phyloP scores from a whole-genome alignment of 1,284 basidiomycete genomes.

The Prillingera fragicola region DNA sequence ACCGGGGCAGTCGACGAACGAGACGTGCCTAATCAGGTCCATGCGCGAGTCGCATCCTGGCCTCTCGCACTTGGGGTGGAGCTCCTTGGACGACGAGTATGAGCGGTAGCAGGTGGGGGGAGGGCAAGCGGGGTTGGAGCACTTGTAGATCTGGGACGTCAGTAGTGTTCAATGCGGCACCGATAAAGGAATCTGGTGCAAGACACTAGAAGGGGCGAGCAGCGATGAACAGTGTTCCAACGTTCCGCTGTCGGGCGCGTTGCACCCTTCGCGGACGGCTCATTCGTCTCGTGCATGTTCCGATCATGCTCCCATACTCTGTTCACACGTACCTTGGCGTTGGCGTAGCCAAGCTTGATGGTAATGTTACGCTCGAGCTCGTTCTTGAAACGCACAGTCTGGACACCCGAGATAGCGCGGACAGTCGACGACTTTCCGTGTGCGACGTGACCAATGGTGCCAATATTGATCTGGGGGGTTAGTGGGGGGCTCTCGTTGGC shows the following conservation, averaged over 20 bases:
- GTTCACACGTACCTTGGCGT: slow-evolving; percentile 82
- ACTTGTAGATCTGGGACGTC: slow-evolving; percentile 82
- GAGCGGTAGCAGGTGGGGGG: slow-evolving; percentile 90
- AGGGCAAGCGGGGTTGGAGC: slow-evolving; percentile 85
- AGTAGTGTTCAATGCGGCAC: slow-evolving; percentile 4
- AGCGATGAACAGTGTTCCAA: too few species aligned
- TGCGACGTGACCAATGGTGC: slow-evolving; percentile 93
- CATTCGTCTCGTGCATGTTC: too few species aligned
- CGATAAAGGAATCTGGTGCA: too few species aligned
- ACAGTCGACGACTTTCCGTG: slow-evolving; percentile 99
- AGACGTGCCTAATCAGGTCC: slow-evolving; percentile 87
- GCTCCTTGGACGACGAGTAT: slow-evolving; percentile 90
- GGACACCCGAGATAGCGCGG: slow-evolving; percentile 98
- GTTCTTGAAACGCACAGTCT: slow-evolving; percentile 98
- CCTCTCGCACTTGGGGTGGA: slow-evolving; percentile 84
- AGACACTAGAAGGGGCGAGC: too few species aligned
- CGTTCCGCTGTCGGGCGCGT: too few species aligned
- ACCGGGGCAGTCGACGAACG: slow-evolving; percentile 85
- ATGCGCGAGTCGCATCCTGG: slow-evolving; percentile 85
- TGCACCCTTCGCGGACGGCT: too few species aligned
- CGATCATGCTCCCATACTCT: too few species aligned
- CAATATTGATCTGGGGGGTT: slow-evolving; percentile 48
- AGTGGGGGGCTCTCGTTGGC: too few species aligned
- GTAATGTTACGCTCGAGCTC: slow-evolving; percentile 98
- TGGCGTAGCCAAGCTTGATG: slow-evolving; percentile 97